Evolutionary conservation across 2,329 filamentous ascomycete genomes (phyloP).

Genomic region (Xylariaceae sp.): DNA sequence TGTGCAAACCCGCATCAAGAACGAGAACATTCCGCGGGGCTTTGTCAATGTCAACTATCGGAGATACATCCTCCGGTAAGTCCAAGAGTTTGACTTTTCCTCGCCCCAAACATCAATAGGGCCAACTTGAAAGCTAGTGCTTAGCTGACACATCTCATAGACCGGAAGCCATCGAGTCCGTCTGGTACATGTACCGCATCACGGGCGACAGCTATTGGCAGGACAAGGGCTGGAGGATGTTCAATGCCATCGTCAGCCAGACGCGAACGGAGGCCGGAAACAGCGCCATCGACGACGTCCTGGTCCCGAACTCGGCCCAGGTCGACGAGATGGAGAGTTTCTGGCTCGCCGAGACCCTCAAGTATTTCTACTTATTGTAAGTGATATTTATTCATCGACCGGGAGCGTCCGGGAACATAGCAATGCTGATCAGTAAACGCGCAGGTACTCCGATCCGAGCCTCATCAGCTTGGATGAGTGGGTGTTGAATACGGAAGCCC

Average conservation of each 20-base stretch:
- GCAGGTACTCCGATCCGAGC: constrained; percentile 50
- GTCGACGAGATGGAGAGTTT: constrained; percentile 81
- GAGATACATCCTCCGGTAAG: constrained; percentile 66
- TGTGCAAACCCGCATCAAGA: constrained; percentile 49
- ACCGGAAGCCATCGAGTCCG: constrained; percentile 84
- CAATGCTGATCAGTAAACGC: constrained; percentile 5
- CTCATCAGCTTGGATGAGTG: constrained; percentile 67
- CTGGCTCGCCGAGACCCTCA: constrained; percentile 88
- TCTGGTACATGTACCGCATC: constrained; percentile 90
- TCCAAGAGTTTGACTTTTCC: neutral
- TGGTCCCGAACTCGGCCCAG: constrained; percentile 44
- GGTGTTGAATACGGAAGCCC: constrained; percentile 55
- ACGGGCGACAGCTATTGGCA: constrained; percentile 76
- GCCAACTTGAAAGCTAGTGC: neutral
- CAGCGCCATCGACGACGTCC: constrained; percentile 70
- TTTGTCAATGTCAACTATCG: constrained; percentile 49
- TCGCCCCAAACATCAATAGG: neutral
- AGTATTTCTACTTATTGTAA: constrained; percentile 88
- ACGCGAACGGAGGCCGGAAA: constrained; percentile 70
- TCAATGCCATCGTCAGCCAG: constrained; percentile 66
- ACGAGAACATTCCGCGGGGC: constrained; percentile 52
- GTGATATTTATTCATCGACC: constrained; percentile 40
- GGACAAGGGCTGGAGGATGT: constrained; percentile 88
- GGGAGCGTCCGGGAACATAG: neutral
- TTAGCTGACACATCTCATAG: constrained; percentile 44